Percentiles rank a stretch among this genome's conserved stretches.
Evolutionary conservation across 2,329 filamentous ascomycete species (phyloP).

Genomic region (Gremmenia infestans): DNA sequence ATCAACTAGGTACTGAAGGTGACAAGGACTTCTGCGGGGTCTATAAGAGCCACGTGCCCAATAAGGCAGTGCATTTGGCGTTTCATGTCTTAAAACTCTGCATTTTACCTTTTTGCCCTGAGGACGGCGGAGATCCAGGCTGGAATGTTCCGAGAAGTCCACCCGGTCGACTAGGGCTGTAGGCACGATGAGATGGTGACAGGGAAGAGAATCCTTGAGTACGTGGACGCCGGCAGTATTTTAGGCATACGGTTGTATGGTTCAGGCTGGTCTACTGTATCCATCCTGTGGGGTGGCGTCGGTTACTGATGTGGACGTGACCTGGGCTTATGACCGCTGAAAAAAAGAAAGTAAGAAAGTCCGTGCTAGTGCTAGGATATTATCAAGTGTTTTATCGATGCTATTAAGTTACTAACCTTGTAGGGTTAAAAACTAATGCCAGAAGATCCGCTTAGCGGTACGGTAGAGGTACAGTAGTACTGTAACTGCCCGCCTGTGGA

Average conservation of each 20-base stretch:
- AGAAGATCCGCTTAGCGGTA: too few species aligned
- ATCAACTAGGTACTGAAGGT: background rate
- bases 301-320: background rate
- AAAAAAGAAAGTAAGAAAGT: conserved; percentile 1
- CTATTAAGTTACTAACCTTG: too few species aligned
- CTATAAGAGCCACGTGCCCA: conserved; percentile 6
- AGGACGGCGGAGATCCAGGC: background rate
- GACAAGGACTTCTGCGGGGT: background rate
- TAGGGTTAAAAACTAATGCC: too few species aligned
- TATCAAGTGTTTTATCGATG: too few species aligned
- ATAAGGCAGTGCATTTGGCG: conserved; percentile 15
- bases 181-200: background rate
- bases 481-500: too few species aligned
- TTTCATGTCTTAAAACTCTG: conserved; percentile 12
- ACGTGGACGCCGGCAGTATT: background rate
- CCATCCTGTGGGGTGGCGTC: background rate
- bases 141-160: background rate
- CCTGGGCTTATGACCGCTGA: background rate
- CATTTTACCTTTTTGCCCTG: conserved; percentile 10
- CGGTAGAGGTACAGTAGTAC: too few species aligned
- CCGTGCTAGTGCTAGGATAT: too few species aligned
- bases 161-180: background rate
- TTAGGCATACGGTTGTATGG: background rate
- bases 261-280: background rate
- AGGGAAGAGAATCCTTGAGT: background rate